Percentiles rank a stretch among this genome's conserved stretches.
phyloP scores from a whole-genome alignment of 2,329 filamentous ascomycete genomes.

The Pseudogymnoascus sp. region DNA sequence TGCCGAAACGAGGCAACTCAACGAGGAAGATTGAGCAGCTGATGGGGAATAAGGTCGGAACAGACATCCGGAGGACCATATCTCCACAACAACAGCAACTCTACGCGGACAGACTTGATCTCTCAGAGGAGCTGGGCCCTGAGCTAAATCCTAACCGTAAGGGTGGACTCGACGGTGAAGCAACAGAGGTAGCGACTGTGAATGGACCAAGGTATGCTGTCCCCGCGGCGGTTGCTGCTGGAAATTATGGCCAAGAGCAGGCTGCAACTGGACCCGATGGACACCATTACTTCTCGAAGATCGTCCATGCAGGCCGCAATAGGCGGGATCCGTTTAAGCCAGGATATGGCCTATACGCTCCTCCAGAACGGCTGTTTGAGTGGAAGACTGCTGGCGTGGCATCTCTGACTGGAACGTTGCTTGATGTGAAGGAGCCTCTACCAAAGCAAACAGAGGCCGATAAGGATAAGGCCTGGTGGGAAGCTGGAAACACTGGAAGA shows the following conservation, averaged over 20 bases:
- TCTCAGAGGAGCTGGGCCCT: neutral
- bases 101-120: neutral
- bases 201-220: constrained; percentile 20
- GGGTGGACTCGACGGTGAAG: neutral
- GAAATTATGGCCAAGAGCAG: constrained; percentile 14
- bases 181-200: constrained; percentile 17
- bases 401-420: constrained; percentile 46
- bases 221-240: constrained; percentile 15
- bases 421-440: constrained; percentile 34
- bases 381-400: constrained; percentile 63
- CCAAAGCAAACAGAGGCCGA: constrained; percentile 30
- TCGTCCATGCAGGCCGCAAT: constrained; percentile 22
- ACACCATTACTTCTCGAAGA: constrained; percentile 23
- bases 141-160: neutral
- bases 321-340: constrained; percentile 26
- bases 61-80: neutral
- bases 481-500: constrained; percentile 42
- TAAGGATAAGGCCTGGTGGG: constrained; percentile 67
- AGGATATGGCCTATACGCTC: constrained; percentile 48
- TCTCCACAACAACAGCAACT: neutral
- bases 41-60: constrained; percentile 14
- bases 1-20: constrained; percentile 21
- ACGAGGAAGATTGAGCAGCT: constrained; percentile 24
- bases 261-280: constrained; percentile 15
- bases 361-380: constrained; percentile 56